Evolutionary conservation across 352 stramenopile species (phyloP).

Genomic region (Blastocystis sp.): DNA sequence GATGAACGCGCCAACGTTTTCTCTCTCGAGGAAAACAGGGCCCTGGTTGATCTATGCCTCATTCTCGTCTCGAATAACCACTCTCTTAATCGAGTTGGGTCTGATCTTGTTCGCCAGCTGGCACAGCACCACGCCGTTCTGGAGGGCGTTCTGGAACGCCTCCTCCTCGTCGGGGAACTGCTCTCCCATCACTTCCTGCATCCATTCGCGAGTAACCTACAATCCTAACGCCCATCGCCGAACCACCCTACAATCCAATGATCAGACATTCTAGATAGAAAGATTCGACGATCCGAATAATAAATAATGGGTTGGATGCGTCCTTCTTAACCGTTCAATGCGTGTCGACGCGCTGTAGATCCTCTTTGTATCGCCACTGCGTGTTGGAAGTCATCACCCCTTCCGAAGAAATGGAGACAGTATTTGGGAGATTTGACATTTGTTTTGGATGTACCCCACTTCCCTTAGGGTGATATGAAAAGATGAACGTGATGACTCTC

Average conservation of each 20-base stretch:
- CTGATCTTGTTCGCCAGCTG: constrained; percentile 49
- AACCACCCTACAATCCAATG: constrained; percentile 61
- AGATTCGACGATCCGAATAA: constrained; percentile 17
- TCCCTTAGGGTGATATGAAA: no score
- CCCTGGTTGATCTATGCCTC: constrained; percentile 48
- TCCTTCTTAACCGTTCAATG: constrained; percentile 19
- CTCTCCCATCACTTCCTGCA: constrained; percentile 63
- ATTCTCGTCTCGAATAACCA: background rate
- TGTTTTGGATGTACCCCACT: no score
- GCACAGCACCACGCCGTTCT: constrained; percentile 56
- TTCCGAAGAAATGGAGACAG: no score
- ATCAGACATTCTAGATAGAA: constrained; percentile 38
- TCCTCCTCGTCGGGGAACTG: constrained; percentile 62
- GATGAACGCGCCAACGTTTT: constrained; percentile 60
- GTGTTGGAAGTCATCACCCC: no score
- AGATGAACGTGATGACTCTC: no score
- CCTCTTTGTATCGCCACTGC: no score
- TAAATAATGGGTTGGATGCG: constrained; percentile 18
- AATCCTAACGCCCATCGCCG: background rate
- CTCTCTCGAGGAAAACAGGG: constrained; percentile 41
- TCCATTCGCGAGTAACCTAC: constrained; percentile 62
- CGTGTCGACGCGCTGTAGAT: no score
- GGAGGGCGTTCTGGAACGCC: constrained; percentile 53
- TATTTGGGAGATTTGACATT: no score
- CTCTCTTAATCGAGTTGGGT: constrained; percentile 44